These are phyloP conservation scores for Pseudocercospora cruenta DNA, from an alignment of 2,329 filamentous ascomycete genomes.

Conservation along the genomic window DNA sequence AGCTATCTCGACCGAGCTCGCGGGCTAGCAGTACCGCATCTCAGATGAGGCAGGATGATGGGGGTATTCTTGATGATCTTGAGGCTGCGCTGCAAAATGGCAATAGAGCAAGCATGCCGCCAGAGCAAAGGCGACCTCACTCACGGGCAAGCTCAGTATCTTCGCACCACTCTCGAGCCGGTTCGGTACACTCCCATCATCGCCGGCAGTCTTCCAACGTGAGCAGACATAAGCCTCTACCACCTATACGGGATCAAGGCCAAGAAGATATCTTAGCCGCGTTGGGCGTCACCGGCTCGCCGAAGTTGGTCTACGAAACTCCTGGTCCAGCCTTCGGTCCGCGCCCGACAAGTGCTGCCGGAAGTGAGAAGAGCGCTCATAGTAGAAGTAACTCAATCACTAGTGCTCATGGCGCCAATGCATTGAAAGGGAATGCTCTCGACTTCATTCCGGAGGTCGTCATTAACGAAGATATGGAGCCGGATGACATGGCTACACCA, in stretches of 20 bases:
- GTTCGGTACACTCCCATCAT: slow-evolving; percentile 34
- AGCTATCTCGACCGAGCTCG: slow-evolving; percentile 23
- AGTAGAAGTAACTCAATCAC: slow-evolving; percentile 24
- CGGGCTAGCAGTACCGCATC: slow-evolving; percentile 14
- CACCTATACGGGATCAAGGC: slow-evolving; percentile 32
- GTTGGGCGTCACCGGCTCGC: slow-evolving; percentile 43
- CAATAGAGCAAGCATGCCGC: slow-evolving; percentile 2
- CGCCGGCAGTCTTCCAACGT: slow-evolving; percentile 21
- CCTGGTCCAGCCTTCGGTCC: slow-evolving; percentile 42
- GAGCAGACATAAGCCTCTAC: slow-evolving; percentile 32
- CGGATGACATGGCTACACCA: slow-evolving; percentile 28
- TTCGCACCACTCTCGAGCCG: slow-evolving; percentile 31
- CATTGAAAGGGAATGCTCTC: neutral
- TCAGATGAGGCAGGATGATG: slow-evolving; percentile 6
- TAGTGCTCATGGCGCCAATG: slow-evolving; percentile 10
- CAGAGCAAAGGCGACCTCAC: slow-evolving; percentile 13
- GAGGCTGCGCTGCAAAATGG: slow-evolving; percentile 38
- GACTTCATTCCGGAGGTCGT: slow-evolving; percentile 5
- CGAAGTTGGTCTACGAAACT: slow-evolving; percentile 43
- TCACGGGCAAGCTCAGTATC: slow-evolving; percentile 19
- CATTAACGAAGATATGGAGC: slow-evolving; percentile 19
- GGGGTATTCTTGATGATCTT: slow-evolving; percentile 28
- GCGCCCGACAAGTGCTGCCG: slow-evolving; percentile 22
- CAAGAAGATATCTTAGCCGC: slow-evolving; percentile 43
- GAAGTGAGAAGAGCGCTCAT: slow-evolving; percentile 8